Evolutionary conservation across 1,284 basidiomycete genomes (phyloP), one percentile per base, ranked within the genome.

Genomic region (Moesziomyces aphidis): DNA sequence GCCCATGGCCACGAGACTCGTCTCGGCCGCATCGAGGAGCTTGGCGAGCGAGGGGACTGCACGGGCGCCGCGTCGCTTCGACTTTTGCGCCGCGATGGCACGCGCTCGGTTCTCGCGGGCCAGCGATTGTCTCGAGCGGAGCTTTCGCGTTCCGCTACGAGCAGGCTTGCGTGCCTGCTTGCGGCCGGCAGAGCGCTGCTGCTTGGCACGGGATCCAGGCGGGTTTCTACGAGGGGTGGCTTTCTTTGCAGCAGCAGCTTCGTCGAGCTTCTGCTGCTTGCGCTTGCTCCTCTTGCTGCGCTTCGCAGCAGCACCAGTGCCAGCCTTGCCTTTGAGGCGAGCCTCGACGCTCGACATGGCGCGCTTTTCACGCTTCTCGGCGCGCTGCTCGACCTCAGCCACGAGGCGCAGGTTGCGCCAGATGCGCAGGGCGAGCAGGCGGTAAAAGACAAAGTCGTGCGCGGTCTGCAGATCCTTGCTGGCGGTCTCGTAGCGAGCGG

Each of bases 381-480:
- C 72, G 24, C 79, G 74, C 23, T 61, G 63, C 59, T 82, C 68
- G 17, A 84, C 78, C 34, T 82, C 78, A 6, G 75, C 71, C 21
- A 78, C 68, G 22, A 84, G 61, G 52, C 77, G 74, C 43, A 75
- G 61, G 51, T 81, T 81, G 19, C 83, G 71, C 53, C 67, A 75
- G 48, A 83, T 62, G 46, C 82, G 80, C 26, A 83, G 70, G 17
- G 71, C 69, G 34, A 82, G 71, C 31, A 84, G 68, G 24, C 74
- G 73, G 65, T 83, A 84, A 47, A 76, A 64, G 55, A 84, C 66
- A 53, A 73, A 81, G 55, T 84, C 83, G 61, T 84, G 81, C 15
- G 81, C 83, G 31, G 66, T 76, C 45, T 73, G 70, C 56, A 84
- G 73, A 51, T 81, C 76, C n/a, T 70, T 66, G 56, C 81, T 78